phyloP scores from a whole-genome alignment of 495 filamentous ascomycete species.

The Penicillium crystallinum region DNA sequence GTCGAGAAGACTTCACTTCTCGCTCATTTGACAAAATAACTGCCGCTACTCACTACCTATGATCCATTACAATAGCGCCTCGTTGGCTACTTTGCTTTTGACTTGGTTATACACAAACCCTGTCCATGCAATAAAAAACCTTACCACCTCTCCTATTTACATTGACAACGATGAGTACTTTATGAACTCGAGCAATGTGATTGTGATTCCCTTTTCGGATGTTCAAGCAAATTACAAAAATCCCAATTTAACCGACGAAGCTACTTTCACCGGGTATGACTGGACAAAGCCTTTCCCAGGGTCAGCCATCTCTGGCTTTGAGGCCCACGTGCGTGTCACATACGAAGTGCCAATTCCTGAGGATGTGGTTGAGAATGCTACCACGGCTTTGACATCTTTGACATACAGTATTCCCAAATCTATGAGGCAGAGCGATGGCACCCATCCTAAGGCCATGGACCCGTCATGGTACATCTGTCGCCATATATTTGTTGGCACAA shows the following conservation, averaged over 20 bases:
- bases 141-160: background rate
- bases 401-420: background rate
- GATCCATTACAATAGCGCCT: background rate
- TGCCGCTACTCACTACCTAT: background rate
- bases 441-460: background rate
- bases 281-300: background rate
- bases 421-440: background rate
- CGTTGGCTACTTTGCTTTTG: background rate
- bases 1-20: background rate
- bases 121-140: background rate
- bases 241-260: background rate
- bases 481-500: background rate
- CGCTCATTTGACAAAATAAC: background rate
- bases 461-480: background rate
- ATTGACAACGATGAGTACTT: background rate
- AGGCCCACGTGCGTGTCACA: background rate
- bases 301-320: background rate
- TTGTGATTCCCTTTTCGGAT: background rate
- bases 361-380: background rate
- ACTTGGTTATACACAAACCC: background rate
- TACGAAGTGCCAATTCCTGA: background rate
- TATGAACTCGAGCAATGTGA: background rate
- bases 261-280: background rate
- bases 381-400: background rate
- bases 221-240: background rate